phyloP scores from a whole-genome alignment of 139 green algal genomes.

The Micractinium conductrix region DNA sequence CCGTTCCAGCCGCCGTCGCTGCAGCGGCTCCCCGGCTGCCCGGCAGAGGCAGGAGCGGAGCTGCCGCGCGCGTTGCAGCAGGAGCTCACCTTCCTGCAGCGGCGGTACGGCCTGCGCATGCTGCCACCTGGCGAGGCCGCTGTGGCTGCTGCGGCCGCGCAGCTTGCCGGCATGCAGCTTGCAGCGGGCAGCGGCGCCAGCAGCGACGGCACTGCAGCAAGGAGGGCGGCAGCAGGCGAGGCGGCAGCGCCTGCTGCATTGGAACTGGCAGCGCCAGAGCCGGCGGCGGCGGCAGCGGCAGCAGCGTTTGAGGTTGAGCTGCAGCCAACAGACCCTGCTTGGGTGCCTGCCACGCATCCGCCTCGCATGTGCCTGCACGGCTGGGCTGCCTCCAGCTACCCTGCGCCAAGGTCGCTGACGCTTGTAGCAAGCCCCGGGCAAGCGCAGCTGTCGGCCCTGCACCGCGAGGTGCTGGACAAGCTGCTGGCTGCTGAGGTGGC shows the following conservation, averaged over 20 bases:
- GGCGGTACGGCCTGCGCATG: neutral
- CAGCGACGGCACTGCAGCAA: neutral
- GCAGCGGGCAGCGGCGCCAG: neutral
- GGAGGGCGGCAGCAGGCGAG: neutral
- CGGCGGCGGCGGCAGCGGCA: neutral
- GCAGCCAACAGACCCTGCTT: conserved; percentile 36
- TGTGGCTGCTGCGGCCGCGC: neutral
- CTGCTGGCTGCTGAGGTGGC: conserved; percentile 18
- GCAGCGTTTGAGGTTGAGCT: conserved; percentile 20
- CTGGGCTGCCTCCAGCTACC: neutral
- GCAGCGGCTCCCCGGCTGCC: too few species aligned
- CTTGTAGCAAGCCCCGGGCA: neutral
- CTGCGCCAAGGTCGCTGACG: neutral
- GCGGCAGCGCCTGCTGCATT: neutral
- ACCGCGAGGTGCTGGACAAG: conserved; percentile 16
- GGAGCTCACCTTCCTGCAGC: conserved; percentile 14
- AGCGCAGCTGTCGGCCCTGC: conserved; percentile 2
- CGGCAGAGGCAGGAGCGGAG: too few species aligned
- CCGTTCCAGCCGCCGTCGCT: neutral
- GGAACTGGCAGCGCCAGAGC: neutral
- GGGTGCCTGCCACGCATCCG: neutral
- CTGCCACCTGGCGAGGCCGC: neutral
- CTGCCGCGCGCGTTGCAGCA: conserved; percentile 12
- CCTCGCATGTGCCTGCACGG: conserved; percentile 7
- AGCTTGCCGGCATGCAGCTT: neutral